Conservation (phyloP, 2,329 filamentous ascomycete species). For the Cladosporium sp. region DNA sequence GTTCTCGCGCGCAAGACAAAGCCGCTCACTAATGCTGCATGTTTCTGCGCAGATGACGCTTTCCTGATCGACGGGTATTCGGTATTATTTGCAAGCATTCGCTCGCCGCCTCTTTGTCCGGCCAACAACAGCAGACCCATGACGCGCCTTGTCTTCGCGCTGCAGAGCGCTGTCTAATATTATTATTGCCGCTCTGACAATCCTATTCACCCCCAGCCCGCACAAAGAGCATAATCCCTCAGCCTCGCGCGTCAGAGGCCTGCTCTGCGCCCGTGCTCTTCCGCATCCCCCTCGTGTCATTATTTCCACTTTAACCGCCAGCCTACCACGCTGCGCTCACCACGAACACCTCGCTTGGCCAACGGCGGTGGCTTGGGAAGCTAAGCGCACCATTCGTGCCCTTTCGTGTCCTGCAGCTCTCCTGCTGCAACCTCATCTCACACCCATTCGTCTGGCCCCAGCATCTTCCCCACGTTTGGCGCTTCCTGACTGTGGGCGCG, state of each 20-base stretch:
- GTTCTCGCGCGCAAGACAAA: background rate
- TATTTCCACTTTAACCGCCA: background rate
- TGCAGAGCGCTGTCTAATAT: background rate
- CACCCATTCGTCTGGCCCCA: background rate
- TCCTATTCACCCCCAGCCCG: background rate
- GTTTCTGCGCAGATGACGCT: background rate
- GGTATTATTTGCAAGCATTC: background rate
- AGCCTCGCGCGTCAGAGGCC: background rate
- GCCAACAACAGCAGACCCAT: background rate
- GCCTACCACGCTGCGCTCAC: background rate
- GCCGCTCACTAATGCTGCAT: background rate
- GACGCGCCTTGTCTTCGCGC: background rate
- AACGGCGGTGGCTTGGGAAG: background rate
- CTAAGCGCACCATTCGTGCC: constrained; percentile 4
- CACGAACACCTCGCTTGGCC: constrained; percentile 4
- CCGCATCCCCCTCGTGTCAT: background rate
- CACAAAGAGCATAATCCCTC: background rate
- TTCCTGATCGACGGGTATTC: background rate
- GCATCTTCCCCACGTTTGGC: constrained; percentile 8
- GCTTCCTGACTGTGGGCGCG: background rate
- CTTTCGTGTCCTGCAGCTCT: background rate
- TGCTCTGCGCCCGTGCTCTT: background rate
- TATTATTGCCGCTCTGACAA: background rate
- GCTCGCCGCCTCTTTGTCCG: background rate
- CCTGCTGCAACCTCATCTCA: background rate